Evolutionary conservation across 345 rosid genomes (phyloP), one percentile per base, ranked within the genome.

Genomic region (Viola odorata): DNA sequence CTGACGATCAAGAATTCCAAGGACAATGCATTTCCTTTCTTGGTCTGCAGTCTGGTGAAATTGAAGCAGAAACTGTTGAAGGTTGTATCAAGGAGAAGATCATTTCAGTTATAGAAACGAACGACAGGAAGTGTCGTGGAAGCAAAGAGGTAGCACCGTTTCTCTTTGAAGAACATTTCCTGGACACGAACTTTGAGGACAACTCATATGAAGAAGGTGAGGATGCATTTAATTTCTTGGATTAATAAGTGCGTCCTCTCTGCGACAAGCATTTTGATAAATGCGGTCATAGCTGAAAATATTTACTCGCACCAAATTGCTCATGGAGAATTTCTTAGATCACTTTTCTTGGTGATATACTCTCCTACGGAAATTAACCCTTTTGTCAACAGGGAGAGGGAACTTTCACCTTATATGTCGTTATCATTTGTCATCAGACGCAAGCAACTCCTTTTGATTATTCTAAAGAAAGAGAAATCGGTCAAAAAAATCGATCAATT

Each of bases 1-100:
- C 96, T 7, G 70, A 76, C n/a, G 95, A 90, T 70, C 23, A 66
- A 10, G 81, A 84, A 49, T 88, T 90, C 67, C 87, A 73, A 81
- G 84, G 69, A 67, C 88, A 94, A 73, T 94, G 99, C 70, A 45
- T 83, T 49, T 77, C 85, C 47, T 77, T 94, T 73, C 87, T 94
- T 49, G 96, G 95, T 5, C 72, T 84, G 67, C 80, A 73, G 64
- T 61, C 72, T 14, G 69, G 69, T 58, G 81, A 75, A 52, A 63
- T 39, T 55, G 77, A 61, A 57, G 63, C 44, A 41, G 77, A 71
- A 44, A 38, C 67, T 14, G 71, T 90, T n/a, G 80, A 87, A 74
- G 83, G 82, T 37, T 65, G 84, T 70, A 82, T 90, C 63, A 69
- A 73, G 74, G 80, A 77, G 74, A 94, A 85, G 83, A 74, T 94